A percentile compares a stretch with the other conserved stretches of the same genome.
Evolutionary conservation across 1,284 basidiomycete genomes (phyloP).

Genomic region (Rhizoctonia solani): DNA sequence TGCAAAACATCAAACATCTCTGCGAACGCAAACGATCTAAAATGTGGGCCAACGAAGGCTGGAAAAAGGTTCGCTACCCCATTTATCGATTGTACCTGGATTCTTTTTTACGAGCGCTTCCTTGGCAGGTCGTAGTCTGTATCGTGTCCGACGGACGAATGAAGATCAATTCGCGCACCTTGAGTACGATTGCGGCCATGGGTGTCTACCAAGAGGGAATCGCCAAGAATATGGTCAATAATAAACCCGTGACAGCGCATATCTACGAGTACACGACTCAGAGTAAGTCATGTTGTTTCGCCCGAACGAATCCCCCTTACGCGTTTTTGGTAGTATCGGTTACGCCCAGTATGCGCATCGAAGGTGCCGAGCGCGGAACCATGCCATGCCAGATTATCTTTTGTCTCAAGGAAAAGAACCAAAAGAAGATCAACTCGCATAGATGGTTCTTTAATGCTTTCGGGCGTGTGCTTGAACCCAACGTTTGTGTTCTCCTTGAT

Average conservation of each 20-base stretch:
- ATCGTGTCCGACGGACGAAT: slow-evolving; percentile 75
- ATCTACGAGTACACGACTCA: slow-evolving; percentile 95
- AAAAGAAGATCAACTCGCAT: slow-evolving; percentile 64
- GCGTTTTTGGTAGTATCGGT: slow-evolving; percentile 67
- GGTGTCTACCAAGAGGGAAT: slow-evolving; percentile 86
- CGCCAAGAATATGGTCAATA: slow-evolving; percentile 90
- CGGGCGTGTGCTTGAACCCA: slow-evolving; percentile 71
- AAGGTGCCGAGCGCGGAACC: slow-evolving; percentile 75
- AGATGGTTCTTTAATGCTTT: slow-evolving; percentile 93
- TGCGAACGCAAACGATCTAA: slow-evolving; percentile 82
- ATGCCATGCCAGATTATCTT: slow-evolving; percentile 93
- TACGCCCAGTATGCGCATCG: slow-evolving; percentile 78
- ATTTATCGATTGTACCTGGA: not conserved
- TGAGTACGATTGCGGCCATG: slow-evolving; percentile 86
- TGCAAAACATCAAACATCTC: slow-evolving; percentile 83
- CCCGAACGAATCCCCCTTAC: not conserved
- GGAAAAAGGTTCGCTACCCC: slow-evolving; percentile 79
- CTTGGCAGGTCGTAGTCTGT: slow-evolving; percentile 53
- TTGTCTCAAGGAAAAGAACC: slow-evolving; percentile 91
- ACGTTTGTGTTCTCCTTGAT: slow-evolving; percentile 92
- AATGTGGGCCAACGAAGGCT: slow-evolving; percentile 95
- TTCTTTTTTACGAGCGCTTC: no score
- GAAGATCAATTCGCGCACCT: slow-evolving; percentile 85
- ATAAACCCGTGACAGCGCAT: slow-evolving; percentile 85
- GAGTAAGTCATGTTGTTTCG: slow-evolving; percentile 53